These are phyloP conservation scores for Ogataea angusta DNA, from an alignment of 805 yeast species.

Conservation along the genomic window DNA sequence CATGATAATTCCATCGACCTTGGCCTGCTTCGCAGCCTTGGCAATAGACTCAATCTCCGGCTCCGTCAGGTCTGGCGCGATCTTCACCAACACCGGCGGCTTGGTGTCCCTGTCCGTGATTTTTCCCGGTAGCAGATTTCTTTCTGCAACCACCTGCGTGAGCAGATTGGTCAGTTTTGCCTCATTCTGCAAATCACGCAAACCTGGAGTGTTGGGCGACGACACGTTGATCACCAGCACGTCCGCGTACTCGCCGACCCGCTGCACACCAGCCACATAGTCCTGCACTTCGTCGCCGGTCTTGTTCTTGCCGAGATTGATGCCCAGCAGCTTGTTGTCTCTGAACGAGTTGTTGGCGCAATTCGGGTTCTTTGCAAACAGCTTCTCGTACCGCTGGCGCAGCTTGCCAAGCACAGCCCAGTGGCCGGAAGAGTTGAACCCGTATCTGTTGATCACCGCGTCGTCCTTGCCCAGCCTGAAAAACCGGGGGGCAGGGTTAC, in stretches of 20 bases:
- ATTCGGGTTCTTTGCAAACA: constrained; percentile 26
- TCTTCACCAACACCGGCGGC: constrained; percentile 85
- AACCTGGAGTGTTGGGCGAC: constrained; percentile 94
- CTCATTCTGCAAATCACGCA: constrained; percentile 81
- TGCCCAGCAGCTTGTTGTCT: constrained; percentile 64
- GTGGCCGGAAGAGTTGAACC: constrained; percentile 92
- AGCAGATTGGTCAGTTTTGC: constrained; percentile 66
- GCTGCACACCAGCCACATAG: constrained; percentile 77
- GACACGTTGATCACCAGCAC: constrained; percentile 88
- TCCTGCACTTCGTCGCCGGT: constrained; percentile 87
- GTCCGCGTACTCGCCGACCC: constrained; percentile 82
- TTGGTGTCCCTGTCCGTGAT: constrained; percentile 37
- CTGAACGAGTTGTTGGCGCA: constrained; percentile 44
- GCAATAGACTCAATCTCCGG: constrained; percentile 82
- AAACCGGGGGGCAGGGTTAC: constrained; percentile 90
- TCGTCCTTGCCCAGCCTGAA: constrained; percentile 81
- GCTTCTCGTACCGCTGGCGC: constrained; percentile 55
- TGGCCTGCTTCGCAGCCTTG: constrained; percentile 66
- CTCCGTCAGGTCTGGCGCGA: constrained; percentile 89
- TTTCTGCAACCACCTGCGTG: constrained; percentile 62
- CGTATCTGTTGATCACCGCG: constrained; percentile 92
- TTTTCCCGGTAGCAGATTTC: constrained; percentile 48
- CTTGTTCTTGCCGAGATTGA: constrained; percentile 91
- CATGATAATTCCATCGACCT: constrained; percentile 87
- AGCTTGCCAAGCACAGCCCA: constrained; percentile 66